Evolutionary conservation across 345 rosid species (phyloP).

Genomic region (Adansonia digitata): DNA sequence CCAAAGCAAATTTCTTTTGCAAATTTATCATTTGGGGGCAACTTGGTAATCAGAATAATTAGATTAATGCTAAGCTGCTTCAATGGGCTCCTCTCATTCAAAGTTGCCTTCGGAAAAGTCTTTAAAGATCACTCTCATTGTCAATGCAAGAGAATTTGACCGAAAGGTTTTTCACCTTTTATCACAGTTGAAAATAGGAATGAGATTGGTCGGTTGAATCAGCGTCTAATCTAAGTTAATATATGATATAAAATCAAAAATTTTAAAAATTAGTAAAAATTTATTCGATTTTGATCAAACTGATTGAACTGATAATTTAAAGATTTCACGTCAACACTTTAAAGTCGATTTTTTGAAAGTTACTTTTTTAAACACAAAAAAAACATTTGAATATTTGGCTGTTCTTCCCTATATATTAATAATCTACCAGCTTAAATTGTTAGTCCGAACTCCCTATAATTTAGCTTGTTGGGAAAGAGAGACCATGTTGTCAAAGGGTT

Average conservation of each 20-base stretch:
- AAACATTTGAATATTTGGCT: conserved; percentile 8
- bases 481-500: conserved; percentile 28
- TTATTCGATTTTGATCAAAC: too few relatives aligned
- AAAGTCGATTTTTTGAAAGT: too few relatives aligned
- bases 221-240: too few relatives aligned
- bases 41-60: neutral
- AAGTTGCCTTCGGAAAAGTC: neutral
- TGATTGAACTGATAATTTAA: too few relatives aligned
- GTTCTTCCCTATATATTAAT: conserved; percentile 13
- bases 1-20: neutral
- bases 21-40: neutral
- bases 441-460: neutral
- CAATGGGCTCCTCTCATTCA: neutral
- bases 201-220: too few relatives aligned
- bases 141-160: conserved; percentile 27
- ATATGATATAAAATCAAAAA: too few relatives aligned
- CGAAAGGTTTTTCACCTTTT: neutral
- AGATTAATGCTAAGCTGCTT: neutral
- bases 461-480: neutral
- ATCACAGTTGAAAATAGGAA: too few relatives aligned
- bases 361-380: conserved; percentile 10
- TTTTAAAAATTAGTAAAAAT: too few relatives aligned
- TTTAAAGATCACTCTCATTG: too few relatives aligned
- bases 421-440: conserved; percentile 6
- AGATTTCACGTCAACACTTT: too few relatives aligned